phyloP scores from a whole-genome alignment of 176 grass and related monocot species.

The Triticum timopheevii region DNA sequence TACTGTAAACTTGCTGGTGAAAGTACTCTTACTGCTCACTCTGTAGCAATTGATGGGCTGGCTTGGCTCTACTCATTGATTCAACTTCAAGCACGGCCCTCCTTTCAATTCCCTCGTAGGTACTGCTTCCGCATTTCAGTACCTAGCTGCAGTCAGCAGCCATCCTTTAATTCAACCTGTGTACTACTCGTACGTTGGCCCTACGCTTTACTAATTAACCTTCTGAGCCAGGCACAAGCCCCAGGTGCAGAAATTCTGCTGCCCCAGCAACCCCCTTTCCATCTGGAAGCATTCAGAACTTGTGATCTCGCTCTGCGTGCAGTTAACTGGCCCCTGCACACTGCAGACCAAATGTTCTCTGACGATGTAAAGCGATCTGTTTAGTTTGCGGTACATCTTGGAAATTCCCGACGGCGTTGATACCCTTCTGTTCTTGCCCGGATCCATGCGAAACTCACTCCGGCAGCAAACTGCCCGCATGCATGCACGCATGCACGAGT shows the following conservation, averaged over 20 bases:
- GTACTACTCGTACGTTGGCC: not conserved
- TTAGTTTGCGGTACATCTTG: not conserved
- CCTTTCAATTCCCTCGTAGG: conserved; percentile 12
- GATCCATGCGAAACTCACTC: conserved; percentile 29
- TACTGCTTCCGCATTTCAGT: not conserved
- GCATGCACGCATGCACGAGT: not conserved
- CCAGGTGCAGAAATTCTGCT: not conserved
- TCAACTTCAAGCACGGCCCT: not conserved
- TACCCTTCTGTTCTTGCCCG: not conserved
- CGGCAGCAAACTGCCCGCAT: conserved; percentile 10
- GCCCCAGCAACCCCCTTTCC: conserved; percentile 4
- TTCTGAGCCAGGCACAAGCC: not conserved
- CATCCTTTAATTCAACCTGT: not conserved
- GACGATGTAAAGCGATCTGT: not conserved
- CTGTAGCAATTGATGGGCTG: not conserved
- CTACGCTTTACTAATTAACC: not conserved
- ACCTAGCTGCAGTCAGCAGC: not conserved
- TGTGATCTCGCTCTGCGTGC: not conserved
- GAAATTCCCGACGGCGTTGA: not conserved
- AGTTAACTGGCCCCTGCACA: not conserved
- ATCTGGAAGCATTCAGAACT: conserved; percentile 6
- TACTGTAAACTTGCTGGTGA: not conserved
- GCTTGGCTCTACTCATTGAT: not conserved
- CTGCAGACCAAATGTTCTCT: not conserved
- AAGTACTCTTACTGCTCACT: not conserved